Base-by-base conservation (phyloP, 2,329 filamentous ascomycete species). In the Thelonectria olida region DNA sequence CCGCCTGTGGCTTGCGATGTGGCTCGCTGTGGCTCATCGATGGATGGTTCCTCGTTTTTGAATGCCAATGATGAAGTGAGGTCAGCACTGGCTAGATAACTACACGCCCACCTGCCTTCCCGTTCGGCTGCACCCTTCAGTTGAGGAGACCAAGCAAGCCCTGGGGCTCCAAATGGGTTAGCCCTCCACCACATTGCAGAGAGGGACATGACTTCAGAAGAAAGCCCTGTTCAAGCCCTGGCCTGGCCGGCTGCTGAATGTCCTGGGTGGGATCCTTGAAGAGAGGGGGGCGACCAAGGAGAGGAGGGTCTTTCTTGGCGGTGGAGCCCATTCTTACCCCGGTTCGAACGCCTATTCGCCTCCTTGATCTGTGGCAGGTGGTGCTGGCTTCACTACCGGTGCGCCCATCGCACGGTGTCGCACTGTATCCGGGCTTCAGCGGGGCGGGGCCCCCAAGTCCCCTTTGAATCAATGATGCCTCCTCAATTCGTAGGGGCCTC, bases 261-360 rank as follows among this genome's bases (percentile, higher is more conserved):
- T 15, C 34, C 7, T 36, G 34, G 10, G 12, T 7, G 38, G 20
- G 20, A 17, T 17, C 38, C 17, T 17, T 4, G 17, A 20, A 41
- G 38, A 17, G 38, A n/a, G n/a, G n/a, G n/a, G n/a, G n/a, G n/a
- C n/a, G n/a, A n/a, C n/a, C n/a, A n/a, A n/a, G n/a, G n/a, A n/a
- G n/a, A n/a, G n/a, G n/a, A n/a, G n/a, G n/a, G n/a, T n/a, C n/a
- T n/a, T 23, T 54, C 57, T 50, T 60, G 51, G 57, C 51, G 50
- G 57, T 54, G 47, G 57, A 45, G 56, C 39, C 12, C 19, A 12
- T 27, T 15, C 22, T 12, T 22, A 7, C 51, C 45, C 53, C 57
- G 45, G 57, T 51, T 60, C 48, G 51, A 45, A 39, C 57, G 57
- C 57, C 57, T 45, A 60, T 55, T 60, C 57, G 57, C 51, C 36